Evolutionary conservation across 768 basidiomycete genomes (phyloP).

Genomic region (Trametes elegans): DNA sequence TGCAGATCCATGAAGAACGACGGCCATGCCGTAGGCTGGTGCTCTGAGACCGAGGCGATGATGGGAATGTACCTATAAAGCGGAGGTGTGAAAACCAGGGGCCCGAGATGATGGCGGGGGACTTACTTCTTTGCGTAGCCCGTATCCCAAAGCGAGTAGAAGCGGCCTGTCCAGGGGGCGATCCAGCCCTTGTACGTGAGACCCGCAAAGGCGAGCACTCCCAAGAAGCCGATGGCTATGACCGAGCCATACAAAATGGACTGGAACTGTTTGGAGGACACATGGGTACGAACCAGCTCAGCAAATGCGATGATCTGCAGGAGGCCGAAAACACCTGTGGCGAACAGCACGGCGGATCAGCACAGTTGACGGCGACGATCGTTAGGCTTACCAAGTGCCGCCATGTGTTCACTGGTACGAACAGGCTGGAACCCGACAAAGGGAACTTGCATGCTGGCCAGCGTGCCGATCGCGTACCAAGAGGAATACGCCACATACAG

Average conservation of each 20-base stretch:
- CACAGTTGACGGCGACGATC: not conserved
- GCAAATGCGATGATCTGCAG: constrained; percentile 95
- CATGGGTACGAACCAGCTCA: constrained; percentile 82
- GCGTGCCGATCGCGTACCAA: constrained; percentile 97
- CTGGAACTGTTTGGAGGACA: constrained; percentile 92
- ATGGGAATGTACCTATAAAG: constrained; percentile 82
- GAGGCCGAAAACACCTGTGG: constrained; percentile 87
- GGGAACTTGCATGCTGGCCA: constrained; percentile 98
- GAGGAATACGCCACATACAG: constrained; percentile 95
- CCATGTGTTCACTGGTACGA: constrained; percentile 97
- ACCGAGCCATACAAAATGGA: constrained; percentile 69
- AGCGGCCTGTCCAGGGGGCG: constrained; percentile 99
- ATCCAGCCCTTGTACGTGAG: constrained; percentile 94
- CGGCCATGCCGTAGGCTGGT: constrained; percentile 99
- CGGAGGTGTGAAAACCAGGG: constrained; percentile 3
- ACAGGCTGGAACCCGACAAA: constrained; percentile 99
- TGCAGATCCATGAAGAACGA: constrained; percentile 99
- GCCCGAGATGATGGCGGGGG: constrained; percentile 14
- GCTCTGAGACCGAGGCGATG: constrained; percentile 98
- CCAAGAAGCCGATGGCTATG: constrained; percentile 67
- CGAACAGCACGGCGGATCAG: not conserved
- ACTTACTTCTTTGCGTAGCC: constrained; percentile 94
- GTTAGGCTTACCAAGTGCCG: constrained; percentile 71
- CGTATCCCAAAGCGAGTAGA: constrained; percentile 99
- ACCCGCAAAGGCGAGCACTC: constrained; percentile 67